Conservation (phyloP, 2,329 filamentous ascomycete species). For the Ceratocystis harringtonii region DNA sequence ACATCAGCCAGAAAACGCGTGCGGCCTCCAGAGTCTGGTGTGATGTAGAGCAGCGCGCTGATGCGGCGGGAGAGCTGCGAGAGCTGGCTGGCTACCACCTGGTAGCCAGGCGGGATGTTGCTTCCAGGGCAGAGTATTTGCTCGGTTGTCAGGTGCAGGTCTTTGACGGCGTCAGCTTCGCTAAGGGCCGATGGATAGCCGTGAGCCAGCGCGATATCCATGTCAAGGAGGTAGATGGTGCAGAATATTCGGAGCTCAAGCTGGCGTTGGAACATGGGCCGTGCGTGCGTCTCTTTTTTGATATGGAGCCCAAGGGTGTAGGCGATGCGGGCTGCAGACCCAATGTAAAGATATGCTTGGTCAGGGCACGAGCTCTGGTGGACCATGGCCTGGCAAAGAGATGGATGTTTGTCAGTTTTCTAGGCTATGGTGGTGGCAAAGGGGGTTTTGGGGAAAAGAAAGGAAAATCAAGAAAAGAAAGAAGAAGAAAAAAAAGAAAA, state of each 20-base stretch:
- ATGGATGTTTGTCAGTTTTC: background rate
- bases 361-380: slow-evolving; percentile 19
- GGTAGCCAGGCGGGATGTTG: slow-evolving; percentile 22
- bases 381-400: background rate
- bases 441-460: background rate
- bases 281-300: slow-evolving; percentile 19
- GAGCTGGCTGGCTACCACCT: slow-evolving; percentile 20
- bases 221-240: slow-evolving; percentile 21
- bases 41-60: slow-evolving; percentile 10
- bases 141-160: slow-evolving; percentile 9
- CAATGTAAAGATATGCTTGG: slow-evolving; percentile 22
- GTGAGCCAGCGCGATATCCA: slow-evolving; percentile 21
- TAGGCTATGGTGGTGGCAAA: background rate
- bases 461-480: background rate
- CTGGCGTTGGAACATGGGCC: slow-evolving; percentile 21
- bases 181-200: slow-evolving; percentile 21
- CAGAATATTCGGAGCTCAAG: slow-evolving; percentile 21
- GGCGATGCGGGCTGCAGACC: slow-evolving; percentile 21
- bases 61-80: slow-evolving; percentile 20
- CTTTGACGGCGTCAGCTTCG: slow-evolving; percentile 16
- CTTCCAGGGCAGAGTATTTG: slow-evolving; percentile 22
- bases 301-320: slow-evolving; percentile 21
- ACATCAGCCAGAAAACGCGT: slow-evolving; percentile 19
- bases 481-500: no score
- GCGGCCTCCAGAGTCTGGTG: background rate